Base-by-base conservation (phyloP, 495 filamentous ascomycete genomes). In the Penicillium longicatenatum region DNA sequence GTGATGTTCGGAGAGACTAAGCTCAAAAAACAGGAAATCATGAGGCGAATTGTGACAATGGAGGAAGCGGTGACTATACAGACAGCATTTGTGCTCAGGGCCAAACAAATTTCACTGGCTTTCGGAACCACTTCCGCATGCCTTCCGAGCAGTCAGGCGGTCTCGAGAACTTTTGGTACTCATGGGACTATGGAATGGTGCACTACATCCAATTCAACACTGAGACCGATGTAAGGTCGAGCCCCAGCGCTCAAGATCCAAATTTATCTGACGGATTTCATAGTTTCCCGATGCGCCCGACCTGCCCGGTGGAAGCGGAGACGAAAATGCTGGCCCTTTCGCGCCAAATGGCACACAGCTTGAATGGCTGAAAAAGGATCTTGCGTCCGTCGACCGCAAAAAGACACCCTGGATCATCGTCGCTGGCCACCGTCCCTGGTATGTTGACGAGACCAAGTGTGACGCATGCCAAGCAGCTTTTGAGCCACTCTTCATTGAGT, bases 351-450 rank as follows among this genome's bases (percentile, higher is more conserved):
- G 65, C 30, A 72, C 75, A 51, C 79, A 82, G 60, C 64, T 80
- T n/a, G 59, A 73, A 0, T 82, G 78, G 54, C 64, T 81, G 6
- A 69, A 71, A 17, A 74, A 72, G 1, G 79, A 81, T 53, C 63
- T 81, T 0, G 74, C 72, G 0, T 73, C 72, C 0, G 79, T 81
- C 30, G 77, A 82, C 59, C 75, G 78, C 49, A 69, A 53, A 11
- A 68, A 75, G 10, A 83, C 78, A 0, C 80, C 61, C 9, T 79
- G 76, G 76, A 62, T 78, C 2, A 60, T 64, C 20, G 67, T 60
- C 11, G 74, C 70, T 6, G 81, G 79, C n/a, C 81, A 83, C 54
- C 64, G 81, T 0, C 81, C 81, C 0, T 82, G 79, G 79, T 84
- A 84, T 62, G 67, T 72, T 24, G 79, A 70, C 7, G 69, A 67